Percentiles rank a stretch among this genome's conserved stretches.
phyloP scores from a whole-genome alignment of 2,329 filamentous ascomycete species.

The Colletotrichum incanum region DNA sequence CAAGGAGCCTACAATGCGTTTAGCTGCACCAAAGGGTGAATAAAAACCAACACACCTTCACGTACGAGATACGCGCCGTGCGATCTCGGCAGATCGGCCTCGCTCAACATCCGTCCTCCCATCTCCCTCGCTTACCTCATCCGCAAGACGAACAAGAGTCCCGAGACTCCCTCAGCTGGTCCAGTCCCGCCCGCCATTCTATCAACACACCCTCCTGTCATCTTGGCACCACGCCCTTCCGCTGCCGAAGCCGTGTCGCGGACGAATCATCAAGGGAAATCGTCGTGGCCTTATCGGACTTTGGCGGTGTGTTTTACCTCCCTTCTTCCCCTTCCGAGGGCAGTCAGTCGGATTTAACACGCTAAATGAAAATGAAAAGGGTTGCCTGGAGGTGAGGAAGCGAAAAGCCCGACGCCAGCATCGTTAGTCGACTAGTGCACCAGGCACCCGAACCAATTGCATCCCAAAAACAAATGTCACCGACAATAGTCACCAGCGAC shows the following conservation, averaged over 20 bases:
- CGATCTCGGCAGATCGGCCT: conserved; percentile 42
- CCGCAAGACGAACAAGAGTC: neutral
- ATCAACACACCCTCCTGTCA: conserved; percentile 18
- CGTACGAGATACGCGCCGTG: conserved; percentile 24
- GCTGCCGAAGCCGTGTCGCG: conserved; percentile 24
- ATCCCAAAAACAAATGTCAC: neutral
- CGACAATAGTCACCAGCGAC: conserved; percentile 1
- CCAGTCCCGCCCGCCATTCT: conserved; percentile 27
- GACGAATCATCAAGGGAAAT: conserved; percentile 34
- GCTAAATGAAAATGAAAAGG: neutral
- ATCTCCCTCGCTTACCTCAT: conserved; percentile 40
- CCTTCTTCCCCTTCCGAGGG: neutral
- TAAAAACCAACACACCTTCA: neutral
- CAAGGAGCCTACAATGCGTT: conserved; percentile 14
- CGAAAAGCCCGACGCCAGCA: conserved; percentile 32
- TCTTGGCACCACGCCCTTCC: neutral
- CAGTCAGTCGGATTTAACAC: conserved; percentile 33
- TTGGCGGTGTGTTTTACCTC: conserved; percentile 42
- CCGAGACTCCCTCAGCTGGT: conserved; percentile 5
- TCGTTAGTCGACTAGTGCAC: conserved; percentile 9
- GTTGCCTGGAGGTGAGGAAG: conserved; percentile 32
- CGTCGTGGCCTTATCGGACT: conserved; percentile 21
- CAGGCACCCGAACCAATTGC: conserved; percentile 16
- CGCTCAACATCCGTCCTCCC: conserved; percentile 26
- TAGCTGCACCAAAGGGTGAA: neutral